These are phyloP conservation scores for Suhomyces canberraensis DNA, from an alignment of 805 yeast genomes.

Conservation along the genomic window DNA sequence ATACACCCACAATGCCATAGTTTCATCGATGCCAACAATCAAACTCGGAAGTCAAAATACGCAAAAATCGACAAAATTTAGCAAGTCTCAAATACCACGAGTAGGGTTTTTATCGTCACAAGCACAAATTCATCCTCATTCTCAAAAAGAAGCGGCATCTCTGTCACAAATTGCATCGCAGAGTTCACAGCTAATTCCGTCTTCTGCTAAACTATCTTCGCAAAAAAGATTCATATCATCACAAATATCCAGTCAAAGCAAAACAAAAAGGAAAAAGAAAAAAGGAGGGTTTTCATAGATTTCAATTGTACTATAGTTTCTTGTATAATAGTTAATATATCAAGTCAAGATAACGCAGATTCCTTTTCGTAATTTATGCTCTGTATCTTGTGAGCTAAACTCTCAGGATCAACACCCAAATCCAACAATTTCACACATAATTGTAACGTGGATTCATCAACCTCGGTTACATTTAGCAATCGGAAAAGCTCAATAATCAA, in stretches of 20 bases:
- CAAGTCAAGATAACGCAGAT: conserved; percentile 1
- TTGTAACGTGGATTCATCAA: conserved; percentile 29
- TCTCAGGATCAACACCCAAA: conserved; percentile 32
- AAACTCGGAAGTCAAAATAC: neutral
- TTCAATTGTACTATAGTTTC: conserved; percentile 1
- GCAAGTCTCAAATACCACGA: neutral
- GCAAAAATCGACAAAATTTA: neutral
- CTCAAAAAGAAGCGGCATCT: neutral
- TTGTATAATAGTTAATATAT: neutral
- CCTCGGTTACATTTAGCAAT: conserved; percentile 17
- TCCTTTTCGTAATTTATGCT: conserved; percentile 26
- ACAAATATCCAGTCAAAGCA: conserved; percentile 10
- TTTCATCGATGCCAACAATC: conserved; percentile 4
- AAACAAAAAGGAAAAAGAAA: conserved; percentile 40
- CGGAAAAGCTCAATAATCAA: conserved; percentile 21
- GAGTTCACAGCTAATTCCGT: neutral
- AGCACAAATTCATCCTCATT: neutral
- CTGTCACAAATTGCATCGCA: too few species aligned
- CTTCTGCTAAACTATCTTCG: conserved; percentile 1
- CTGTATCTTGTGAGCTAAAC: conserved; percentile 24
- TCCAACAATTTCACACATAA: conserved; percentile 33
- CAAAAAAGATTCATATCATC: conserved; percentile 6
- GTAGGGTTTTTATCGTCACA: neutral
- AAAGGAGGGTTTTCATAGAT: conserved; percentile 48
- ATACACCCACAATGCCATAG: neutral